A percentile compares a stretch with the other conserved stretches of the same genome.
phyloP scores from a whole-genome alignment of 768 basidiomycete genomes.

The Russula ochroleuca region DNA sequence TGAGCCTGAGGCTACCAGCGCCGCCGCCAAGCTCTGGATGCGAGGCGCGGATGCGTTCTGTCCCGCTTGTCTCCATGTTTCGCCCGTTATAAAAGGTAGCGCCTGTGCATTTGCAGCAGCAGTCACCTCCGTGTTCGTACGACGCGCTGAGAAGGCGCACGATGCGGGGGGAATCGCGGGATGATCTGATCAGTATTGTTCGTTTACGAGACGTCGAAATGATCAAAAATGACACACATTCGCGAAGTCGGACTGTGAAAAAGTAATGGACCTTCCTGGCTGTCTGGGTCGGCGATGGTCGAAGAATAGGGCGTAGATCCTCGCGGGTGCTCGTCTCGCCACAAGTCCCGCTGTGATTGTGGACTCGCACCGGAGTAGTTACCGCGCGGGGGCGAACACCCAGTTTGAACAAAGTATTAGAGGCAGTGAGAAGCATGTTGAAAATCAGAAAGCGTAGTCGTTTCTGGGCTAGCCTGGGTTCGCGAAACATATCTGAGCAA shows the following conservation, averaged over 20 bases:
- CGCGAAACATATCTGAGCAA: neutral
- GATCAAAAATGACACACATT: neutral
- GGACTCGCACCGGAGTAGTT: conserved; percentile 8
- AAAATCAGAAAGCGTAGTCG: neutral
- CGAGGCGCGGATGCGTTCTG: neutral
- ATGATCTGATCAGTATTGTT: no score
- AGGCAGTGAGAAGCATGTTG: neutral
- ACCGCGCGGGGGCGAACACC: conserved; percentile 8
- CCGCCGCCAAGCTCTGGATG: neutral
- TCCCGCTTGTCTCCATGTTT: no score
- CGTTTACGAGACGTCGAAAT: neutral
- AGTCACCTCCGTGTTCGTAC: neutral
- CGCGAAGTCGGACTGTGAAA: neutral
- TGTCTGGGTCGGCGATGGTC: neutral
- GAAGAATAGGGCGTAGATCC: neutral
- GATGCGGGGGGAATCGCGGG: neutral
- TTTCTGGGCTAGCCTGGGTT: neutral
- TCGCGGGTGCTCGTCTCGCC: neutral
- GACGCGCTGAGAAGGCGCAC: neutral
- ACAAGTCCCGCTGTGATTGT: conserved; percentile 13
- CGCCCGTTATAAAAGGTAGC: neutral
- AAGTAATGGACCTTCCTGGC: neutral
- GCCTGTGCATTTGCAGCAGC: neutral
- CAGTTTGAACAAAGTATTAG: neutral
- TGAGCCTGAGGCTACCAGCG: neutral